Percentiles rank a stretch among this genome's conserved stretches.
Evolutionary conservation across 768 basidiomycete genomes (phyloP).

Genomic region (Serendipita vermifera): DNA sequence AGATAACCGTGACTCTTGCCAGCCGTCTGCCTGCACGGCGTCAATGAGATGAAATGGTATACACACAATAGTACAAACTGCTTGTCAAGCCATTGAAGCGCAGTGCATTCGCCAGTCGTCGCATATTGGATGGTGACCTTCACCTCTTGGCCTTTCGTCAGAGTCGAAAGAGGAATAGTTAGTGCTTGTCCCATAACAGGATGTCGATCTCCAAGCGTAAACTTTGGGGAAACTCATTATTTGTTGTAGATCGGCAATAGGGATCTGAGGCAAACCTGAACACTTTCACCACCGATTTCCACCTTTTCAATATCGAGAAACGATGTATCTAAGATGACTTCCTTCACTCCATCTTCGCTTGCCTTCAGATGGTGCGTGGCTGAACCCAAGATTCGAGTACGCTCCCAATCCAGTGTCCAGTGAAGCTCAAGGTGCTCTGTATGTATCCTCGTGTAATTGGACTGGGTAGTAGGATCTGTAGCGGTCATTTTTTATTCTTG

Average conservation of each 20-base stretch:
- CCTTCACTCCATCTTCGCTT: constrained; percentile 36
- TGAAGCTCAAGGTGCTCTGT: constrained; percentile 58
- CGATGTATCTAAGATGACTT: constrained; percentile 63
- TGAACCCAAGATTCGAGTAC: constrained; percentile 47
- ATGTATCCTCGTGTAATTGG: constrained; percentile 59
- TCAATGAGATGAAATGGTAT: not conserved
- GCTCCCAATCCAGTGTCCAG: constrained; percentile 66
- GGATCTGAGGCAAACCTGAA: constrained; percentile 33
- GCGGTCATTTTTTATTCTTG: constrained; percentile 12
- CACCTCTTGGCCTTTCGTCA: constrained; percentile 31
- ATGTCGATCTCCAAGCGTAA: constrained; percentile 42
- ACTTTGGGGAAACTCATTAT: constrained; percentile 26
- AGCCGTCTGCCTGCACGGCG: constrained; percentile 56
- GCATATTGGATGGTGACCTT: constrained; percentile 47
- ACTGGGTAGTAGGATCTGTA: constrained; percentile 57
- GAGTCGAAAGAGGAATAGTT: constrained; percentile 37
- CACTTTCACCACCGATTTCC: constrained; percentile 38
- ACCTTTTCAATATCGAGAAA: constrained; percentile 49
- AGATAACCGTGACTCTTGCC: constrained; percentile 75
- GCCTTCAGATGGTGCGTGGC: constrained; percentile 50
- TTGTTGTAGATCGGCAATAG: not conserved
- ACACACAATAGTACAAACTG: constrained; percentile 32
- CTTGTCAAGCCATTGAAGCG: constrained; percentile 79
- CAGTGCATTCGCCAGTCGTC: constrained; percentile 61
- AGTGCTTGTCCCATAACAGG: constrained; percentile 68